Evolutionary conservation across 139 green algal species (phyloP).

Genomic region (Tetraselmis chui): DNA sequence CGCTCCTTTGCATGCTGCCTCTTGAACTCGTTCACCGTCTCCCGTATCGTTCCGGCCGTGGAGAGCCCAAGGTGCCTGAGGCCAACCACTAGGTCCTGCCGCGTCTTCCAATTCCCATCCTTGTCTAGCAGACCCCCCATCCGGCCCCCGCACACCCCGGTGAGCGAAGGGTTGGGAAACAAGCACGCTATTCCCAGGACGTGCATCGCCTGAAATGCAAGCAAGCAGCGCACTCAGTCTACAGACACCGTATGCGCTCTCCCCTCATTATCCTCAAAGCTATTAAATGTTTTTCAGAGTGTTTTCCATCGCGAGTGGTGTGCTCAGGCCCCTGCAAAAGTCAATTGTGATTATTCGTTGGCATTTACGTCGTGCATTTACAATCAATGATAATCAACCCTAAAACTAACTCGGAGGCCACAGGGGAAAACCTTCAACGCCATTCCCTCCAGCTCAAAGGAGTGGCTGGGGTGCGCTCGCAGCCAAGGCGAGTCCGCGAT

Average conservation of each 20-base stretch:
- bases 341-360: no score
- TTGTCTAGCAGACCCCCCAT: not conserved
- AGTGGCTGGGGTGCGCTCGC: conserved; percentile 16
- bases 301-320: no score
- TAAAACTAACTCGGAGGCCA: no score
- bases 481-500: conserved; percentile 12
- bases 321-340: no score
- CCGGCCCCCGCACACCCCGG: not conserved
- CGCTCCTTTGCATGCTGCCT: not conserved
- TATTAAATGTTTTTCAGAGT: no score
- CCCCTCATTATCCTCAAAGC: no score
- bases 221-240: no score
- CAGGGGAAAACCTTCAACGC: not conserved
- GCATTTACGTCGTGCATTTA: no score
- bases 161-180: not conserved
- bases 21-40: not conserved
- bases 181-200: conserved; percentile 1
- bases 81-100: not conserved
- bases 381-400: no score
- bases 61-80: not conserved
- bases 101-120: not conserved
- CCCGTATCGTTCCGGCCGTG: not conserved
- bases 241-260: no score
- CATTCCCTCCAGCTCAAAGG: conserved; percentile 8
- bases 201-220: conserved; percentile 2